Base-by-base conservation (phyloP, 2,329 filamentous ascomycete species). In the Arthroderma sp. region DNA sequence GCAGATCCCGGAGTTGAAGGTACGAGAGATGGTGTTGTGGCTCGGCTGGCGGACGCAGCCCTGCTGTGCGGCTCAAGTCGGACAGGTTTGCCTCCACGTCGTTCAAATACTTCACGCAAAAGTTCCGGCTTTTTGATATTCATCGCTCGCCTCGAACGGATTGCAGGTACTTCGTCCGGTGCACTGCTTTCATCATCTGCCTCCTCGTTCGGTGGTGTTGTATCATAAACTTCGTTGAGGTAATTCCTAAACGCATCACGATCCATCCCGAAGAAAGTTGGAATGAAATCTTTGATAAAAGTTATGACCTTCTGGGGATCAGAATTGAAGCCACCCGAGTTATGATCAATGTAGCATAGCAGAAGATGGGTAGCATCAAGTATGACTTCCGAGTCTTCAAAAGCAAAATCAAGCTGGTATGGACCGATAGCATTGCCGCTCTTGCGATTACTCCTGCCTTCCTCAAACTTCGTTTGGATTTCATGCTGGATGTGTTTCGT, bases 401-500 rank as follows among this genome's bases (percentile, higher is more conserved):
- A 86, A 11, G 74, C 71, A 67, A 83, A 89, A 38, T 78, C 70
- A 59, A 86, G 83, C 61, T 94, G 89, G 57, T 82, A 77, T 39
- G 75, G 77, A 10, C 77, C 72, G 4, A 77, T 70, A 48, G 75
- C 76, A 53, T 78, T 62, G 40, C 72, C 69, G 40, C 78, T 72
- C 51, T 73, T 75, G 49, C 81, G 77, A 53, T 80, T 71, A 42
- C 84, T 83, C 57, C 84, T 81, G 60, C 89, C 84, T 63, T 95
- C 88, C 61, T 96, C 88, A 53, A 89, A 83, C 61, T 87, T 93
- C 41, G 85, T 87, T 63, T 91, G 87, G 59, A 96, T 88, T 48
- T 91, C 81, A 54, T 87, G 84, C 31, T 91, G 81, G 7, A 98
- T 77, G 47, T 89, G 83, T 66, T 96, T 96, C 3, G 83, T 80